phyloP scores from a whole-genome alignment of 805 yeast species.

The Hanseniaspora lindneri region DNA sequence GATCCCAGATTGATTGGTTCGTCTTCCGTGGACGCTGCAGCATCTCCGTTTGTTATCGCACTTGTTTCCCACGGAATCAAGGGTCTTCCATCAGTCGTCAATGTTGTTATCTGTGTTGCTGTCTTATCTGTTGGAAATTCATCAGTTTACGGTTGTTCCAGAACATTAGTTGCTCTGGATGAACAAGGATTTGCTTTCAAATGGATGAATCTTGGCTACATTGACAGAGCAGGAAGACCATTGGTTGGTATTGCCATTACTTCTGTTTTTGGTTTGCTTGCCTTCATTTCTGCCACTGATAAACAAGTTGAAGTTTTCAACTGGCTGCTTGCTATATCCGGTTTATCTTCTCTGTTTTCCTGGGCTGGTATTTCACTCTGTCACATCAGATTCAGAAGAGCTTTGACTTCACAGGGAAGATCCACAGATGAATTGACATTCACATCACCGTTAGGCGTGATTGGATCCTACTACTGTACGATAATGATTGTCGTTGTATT shows the following conservation, averaged over 20 bases:
- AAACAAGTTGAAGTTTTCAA: constrained; percentile 45
- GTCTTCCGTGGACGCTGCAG: constrained; percentile 45
- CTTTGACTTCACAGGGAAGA: constrained; percentile 55
- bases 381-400: constrained; percentile 54
- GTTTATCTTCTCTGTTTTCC: constrained; percentile 48
- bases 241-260: constrained; percentile 43
- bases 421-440: constrained; percentile 55
- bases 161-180: constrained; percentile 52
- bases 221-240: constrained; percentile 60
- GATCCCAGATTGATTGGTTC: constrained; percentile 37
- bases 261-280: constrained; percentile 43
- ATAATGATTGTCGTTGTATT: constrained; percentile 48
- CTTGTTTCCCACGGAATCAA: constrained; percentile 49
- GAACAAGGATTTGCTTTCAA: constrained; percentile 43
- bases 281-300: constrained; percentile 45
- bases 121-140: constrained; percentile 64
- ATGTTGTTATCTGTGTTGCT: constrained; percentile 55
- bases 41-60: constrained; percentile 73
- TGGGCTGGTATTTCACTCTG: constrained; percentile 51
- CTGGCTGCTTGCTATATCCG: constrained; percentile 57
- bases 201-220: constrained; percentile 46
- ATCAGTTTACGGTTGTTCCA: constrained; percentile 56
- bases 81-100: constrained; percentile 54
- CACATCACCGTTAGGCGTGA: constrained; percentile 53
- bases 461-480: constrained; percentile 56